Evolutionary conservation across 306 rosid species (phyloP).

Genomic region (Inga oerstediana): DNA sequence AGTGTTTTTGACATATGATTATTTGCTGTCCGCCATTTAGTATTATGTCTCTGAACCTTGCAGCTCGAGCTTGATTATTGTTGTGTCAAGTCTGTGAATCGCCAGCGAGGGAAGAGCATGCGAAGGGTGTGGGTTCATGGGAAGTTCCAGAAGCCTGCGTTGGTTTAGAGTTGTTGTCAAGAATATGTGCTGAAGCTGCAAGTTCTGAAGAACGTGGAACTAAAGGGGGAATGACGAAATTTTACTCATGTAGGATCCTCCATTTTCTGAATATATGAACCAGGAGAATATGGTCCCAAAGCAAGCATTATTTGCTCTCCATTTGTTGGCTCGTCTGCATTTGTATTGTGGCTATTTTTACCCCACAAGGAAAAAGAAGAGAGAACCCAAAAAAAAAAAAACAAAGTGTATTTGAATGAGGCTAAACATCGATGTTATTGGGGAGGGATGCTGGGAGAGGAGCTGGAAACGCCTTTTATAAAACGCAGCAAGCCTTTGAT

Average conservation of each 20-base stretch:
- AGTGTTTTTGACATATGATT: conserved; percentile 23
- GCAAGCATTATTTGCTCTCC: not conserved
- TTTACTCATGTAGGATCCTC: not conserved
- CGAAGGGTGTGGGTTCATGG: conserved; percentile 96
- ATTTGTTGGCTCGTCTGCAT: not conserved
- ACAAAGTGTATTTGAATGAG: too few species aligned
- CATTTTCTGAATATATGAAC: not conserved
- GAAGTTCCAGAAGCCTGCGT: conserved; percentile 80
- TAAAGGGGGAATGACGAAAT: not conserved
- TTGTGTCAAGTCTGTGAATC: conserved; percentile 81
- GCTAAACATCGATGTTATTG: too few species aligned
- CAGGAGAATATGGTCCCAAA: not conserved
- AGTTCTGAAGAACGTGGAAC: not conserved
- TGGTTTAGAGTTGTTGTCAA: conserved; percentile 28
- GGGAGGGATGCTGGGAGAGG: too few species aligned
- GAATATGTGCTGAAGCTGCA: conserved; percentile 7
- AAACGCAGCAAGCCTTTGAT: too few species aligned
- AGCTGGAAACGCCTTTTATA: too few species aligned
- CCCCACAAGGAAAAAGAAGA: not conserved
- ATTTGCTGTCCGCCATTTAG: conserved; percentile 4
- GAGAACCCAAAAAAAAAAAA: too few species aligned
- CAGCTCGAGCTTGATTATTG: conserved; percentile 94
- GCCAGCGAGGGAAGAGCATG: conserved; percentile 79
- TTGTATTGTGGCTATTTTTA: not conserved
- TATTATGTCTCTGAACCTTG: conserved; percentile 34